A percentile compares a stretch with the other conserved stretches of the same genome.
Conservation (phyloP, 371 early-diverging fungal species). For the Thermomucor indicae-seudaticae region DNA sequence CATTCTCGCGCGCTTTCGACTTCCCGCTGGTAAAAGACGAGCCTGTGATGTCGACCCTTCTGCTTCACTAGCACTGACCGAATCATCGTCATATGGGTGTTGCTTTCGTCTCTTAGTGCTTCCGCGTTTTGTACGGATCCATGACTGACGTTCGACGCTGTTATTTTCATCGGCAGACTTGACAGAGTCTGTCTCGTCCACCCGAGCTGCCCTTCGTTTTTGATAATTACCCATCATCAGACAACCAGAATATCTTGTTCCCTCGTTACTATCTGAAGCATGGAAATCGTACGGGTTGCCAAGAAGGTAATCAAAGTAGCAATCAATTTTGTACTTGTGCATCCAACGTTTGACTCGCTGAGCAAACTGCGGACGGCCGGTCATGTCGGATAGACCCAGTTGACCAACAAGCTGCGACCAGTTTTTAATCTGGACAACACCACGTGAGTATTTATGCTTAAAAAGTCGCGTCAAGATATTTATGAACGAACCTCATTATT, state of each 20-base stretch:
- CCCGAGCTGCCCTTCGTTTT: conserved; percentile 16
- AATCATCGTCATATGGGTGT: conserved; percentile 12
- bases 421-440: conserved; percentile 34
- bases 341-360: conserved; percentile 50
- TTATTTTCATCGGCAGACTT: conserved; percentile 6
- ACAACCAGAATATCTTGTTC: conserved; percentile 36
- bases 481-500: conserved; percentile 33
- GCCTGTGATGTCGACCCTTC: conserved; percentile 2
- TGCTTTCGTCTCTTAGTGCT: no score
- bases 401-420: conserved; percentile 51
- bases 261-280: conserved; percentile 16
- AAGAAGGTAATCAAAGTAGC: conserved; percentile 45
- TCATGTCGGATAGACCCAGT: conserved; percentile 36
- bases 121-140: no score
- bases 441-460: no score
- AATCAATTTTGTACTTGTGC: conserved; percentile 46
- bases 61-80: neutral
- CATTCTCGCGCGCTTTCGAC: conserved; percentile 8
- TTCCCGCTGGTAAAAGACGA: conserved; percentile 13
- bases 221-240: conserved; percentile 45
- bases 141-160: no score
- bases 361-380: conserved; percentile 46
- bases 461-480: no score
- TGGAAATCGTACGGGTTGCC: conserved; percentile 38
- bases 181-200: conserved; percentile 12